phyloP scores from a whole-genome alignment of 345 rosid species.

The Salix brachista region DNA sequence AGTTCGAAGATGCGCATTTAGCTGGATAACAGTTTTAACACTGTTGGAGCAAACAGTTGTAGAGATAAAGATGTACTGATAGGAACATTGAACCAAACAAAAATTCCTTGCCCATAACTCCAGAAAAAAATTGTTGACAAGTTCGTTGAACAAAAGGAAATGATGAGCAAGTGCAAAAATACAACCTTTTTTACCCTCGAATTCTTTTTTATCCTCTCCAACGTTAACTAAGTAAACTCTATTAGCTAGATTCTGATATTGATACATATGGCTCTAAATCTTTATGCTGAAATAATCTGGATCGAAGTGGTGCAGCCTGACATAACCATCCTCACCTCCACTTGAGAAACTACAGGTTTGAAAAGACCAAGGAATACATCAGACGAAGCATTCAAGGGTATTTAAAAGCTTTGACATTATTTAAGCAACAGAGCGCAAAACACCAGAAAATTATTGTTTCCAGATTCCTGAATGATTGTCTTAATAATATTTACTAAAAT shows the following conservation, averaged over 20 bases:
- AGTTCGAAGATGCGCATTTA: not conserved
- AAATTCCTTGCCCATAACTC: not conserved
- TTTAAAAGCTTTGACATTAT: not conserved
- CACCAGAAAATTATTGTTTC: not conserved
- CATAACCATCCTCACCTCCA: conserved; percentile 97
- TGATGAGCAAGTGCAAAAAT: not conserved
- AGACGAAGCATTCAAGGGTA: not conserved
- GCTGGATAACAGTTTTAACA: not conserved
- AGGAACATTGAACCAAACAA: not conserved
- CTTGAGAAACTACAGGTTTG: conserved; percentile 64
- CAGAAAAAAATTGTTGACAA: not conserved
- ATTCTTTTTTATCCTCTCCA: not conserved
- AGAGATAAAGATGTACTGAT: not conserved
- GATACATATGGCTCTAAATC: conserved; percentile 12
- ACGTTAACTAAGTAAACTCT: not conserved
- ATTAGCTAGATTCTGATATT: not conserved
- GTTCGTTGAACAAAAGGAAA: not conserved
- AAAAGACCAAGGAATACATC: not conserved
- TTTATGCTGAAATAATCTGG: conserved; percentile 75
- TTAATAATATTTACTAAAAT: not conserved
- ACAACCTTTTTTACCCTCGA: not conserved
- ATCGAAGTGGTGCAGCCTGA: conserved; percentile 92
- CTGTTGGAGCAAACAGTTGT: not conserved
- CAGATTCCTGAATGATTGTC: not conserved
- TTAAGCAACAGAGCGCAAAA: not conserved